phyloP scores from a whole-genome alignment of 345 rosid genomes.

The Boechera retrofracta region DNA sequence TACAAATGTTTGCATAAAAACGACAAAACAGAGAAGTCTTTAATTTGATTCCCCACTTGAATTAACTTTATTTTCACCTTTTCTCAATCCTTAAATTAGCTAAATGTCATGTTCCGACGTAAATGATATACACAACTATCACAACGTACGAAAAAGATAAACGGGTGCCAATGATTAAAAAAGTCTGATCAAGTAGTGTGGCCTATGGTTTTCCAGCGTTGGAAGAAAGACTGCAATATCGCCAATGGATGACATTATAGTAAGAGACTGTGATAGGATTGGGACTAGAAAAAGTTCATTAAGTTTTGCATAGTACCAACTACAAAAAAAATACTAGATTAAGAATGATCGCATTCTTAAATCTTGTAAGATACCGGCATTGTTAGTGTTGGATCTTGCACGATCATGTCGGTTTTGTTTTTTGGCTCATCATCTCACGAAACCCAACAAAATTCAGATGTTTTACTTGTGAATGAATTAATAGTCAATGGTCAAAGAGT shows the following conservation, averaged over 20 bases:
- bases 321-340: not conserved
- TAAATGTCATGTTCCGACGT: conserved; percentile 4
- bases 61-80: not conserved
- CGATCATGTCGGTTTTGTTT: too few species aligned
- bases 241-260: not conserved
- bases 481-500: too few species aligned
- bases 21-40: not conserved
- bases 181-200: not conserved
- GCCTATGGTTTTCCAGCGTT: conserved; percentile 2
- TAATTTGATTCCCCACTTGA: conserved; percentile 23
- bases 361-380: not conserved
- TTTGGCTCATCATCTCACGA: too few species aligned
- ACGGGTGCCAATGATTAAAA: not conserved
- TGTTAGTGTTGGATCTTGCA: too few species aligned
- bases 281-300: not conserved
- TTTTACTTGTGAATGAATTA: too few species aligned
- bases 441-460: too few species aligned
- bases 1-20: not conserved
- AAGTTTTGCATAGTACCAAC: not conserved
- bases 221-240: not conserved
- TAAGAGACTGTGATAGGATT: not conserved
- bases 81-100: conserved; percentile 6
- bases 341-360: not conserved
- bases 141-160: not conserved
- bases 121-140: not conserved